phyloP scores from a whole-genome alignment of 2,329 filamentous ascomycete genomes.

The Colletotrichum cereale region DNA sequence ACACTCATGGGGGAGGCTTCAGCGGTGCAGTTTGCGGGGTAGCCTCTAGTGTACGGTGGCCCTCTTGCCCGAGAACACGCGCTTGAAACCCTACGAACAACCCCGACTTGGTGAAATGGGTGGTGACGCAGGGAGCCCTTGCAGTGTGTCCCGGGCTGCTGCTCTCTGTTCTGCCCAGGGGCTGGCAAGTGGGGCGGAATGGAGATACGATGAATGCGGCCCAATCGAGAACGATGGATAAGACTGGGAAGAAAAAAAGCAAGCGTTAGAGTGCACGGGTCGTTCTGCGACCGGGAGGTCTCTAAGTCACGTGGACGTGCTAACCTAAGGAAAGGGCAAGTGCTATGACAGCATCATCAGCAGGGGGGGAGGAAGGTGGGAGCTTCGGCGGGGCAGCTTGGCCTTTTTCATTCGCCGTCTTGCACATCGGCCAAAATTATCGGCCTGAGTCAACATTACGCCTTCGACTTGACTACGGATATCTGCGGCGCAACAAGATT shows the following conservation, averaged over 20 bases:
- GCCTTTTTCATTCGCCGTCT: slow-evolving; percentile 34
- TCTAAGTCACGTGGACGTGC: slow-evolving; percentile 24
- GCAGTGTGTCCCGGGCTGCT: neutral
- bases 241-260: neutral
- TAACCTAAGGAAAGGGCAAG: neutral
- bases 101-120: slow-evolving; percentile 14
- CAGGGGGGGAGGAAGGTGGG: neutral
- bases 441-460: slow-evolving; percentile 37
- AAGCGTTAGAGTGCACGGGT: neutral
- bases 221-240: slow-evolving; percentile 17
- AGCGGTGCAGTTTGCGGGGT: slow-evolving; percentile 37
- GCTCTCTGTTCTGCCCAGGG: neutral
- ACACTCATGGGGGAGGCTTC: slow-evolving; percentile 12
- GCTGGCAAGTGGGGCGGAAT: neutral
- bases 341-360: slow-evolving; percentile 14
- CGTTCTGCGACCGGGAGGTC: neutral
- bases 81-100: slow-evolving; percentile 36
- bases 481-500: slow-evolving; percentile 7
- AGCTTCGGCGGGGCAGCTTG: slow-evolving; percentile 29
- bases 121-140: slow-evolving; percentile 18
- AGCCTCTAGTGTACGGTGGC: slow-evolving; percentile 15
- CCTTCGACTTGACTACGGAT: neutral
- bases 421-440: slow-evolving; percentile 23
- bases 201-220: neutral
- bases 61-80: slow-evolving; percentile 2